These are phyloP conservation scores for Alternaria consortialis DNA, from an alignment of 2,329 filamentous ascomycete genomes.

Conservation along the genomic window DNA sequence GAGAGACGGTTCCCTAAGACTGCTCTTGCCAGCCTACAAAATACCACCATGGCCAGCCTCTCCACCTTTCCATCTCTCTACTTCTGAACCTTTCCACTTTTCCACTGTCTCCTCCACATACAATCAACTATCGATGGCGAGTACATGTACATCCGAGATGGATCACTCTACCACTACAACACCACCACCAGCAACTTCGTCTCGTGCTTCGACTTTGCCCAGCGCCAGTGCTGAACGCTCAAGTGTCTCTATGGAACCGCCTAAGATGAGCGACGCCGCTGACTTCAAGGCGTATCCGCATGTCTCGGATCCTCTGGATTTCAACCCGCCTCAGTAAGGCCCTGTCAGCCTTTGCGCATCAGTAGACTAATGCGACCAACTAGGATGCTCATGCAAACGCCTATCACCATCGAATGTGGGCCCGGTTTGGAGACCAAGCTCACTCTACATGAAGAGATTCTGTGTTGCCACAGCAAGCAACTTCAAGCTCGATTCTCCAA, in stretches of 20 bases:
- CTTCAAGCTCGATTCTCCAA: conserved; percentile 1
- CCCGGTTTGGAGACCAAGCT: conserved; percentile 7
- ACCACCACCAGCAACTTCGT: not conserved
- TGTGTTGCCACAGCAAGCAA: conserved; percentile 24
- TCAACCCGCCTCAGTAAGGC: conserved; percentile 10
- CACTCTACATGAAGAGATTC: conserved; percentile 19
- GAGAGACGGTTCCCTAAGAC: not conserved
- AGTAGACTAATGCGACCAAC: not conserved
- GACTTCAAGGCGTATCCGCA: not conserved
- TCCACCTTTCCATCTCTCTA: not conserved
- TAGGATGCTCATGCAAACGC: conserved; percentile 19
- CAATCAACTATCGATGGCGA: not conserved
- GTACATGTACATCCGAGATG: not conserved
- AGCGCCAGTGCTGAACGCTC: not conserved
- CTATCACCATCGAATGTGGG: conserved; percentile 27
- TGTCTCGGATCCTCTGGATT: not conserved
- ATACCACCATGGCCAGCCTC: not conserved
- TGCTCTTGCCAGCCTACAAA: not conserved
- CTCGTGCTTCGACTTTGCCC: not conserved
- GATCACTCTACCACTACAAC: not conserved
- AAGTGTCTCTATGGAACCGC: not conserved
- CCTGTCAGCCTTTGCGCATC: too few relatives aligned
- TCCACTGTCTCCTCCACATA: not conserved
- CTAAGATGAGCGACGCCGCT: not conserved
- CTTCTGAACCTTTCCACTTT: not conserved